Conservation (phyloP, 495 filamentous ascomycete genomes). For the Penicillium bovifimosum region DNA sequence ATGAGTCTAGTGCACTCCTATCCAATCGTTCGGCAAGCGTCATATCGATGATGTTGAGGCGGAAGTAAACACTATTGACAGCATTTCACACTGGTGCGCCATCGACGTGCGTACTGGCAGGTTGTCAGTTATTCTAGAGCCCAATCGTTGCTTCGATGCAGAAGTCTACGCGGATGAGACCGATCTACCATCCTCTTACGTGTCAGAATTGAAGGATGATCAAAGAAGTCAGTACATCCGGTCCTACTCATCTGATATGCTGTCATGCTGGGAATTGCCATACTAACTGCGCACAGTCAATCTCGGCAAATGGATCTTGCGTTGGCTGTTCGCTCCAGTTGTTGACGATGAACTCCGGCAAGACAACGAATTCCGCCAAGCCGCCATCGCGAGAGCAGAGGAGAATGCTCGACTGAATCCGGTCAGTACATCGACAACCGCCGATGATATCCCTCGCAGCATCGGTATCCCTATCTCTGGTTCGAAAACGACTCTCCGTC, state of each 20-base stretch:
- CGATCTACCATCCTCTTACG: slow-evolving; percentile 52
- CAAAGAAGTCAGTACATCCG: slow-evolving; percentile 69
- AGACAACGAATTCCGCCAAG: slow-evolving; percentile 65
- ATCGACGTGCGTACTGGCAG: slow-evolving; percentile 90
- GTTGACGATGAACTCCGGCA: slow-evolving; percentile 84
- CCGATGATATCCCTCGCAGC: slow-evolving; percentile 49
- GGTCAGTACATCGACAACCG: slow-evolving; percentile 55
- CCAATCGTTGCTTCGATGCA: slow-evolving; percentile 95
- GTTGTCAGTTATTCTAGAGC: slow-evolving; percentile 83
- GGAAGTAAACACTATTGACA: slow-evolving; percentile 82
- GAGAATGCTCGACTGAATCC: slow-evolving; percentile 50
- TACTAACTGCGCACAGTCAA: slow-evolving; percentile 60
- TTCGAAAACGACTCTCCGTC: slow-evolving; percentile 57
- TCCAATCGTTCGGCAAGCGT: slow-evolving; percentile 83
- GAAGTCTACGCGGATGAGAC: slow-evolving; percentile 95
- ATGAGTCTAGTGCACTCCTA: slow-evolving; percentile 63
- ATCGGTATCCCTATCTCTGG: slow-evolving; percentile 42
- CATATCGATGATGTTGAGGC: slow-evolving; percentile 89
- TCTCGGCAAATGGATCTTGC: slow-evolving; percentile 92
- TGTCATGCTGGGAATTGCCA: background rate
- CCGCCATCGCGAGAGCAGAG: slow-evolving; percentile 55
- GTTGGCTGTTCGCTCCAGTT: slow-evolving; percentile 84
- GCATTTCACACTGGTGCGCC: slow-evolving; percentile 89
- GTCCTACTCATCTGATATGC: background rate
- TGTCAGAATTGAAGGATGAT: slow-evolving; percentile 79